Conservation (phyloP, 345 rosid species). For the Odontarrhena argentea region DNA sequence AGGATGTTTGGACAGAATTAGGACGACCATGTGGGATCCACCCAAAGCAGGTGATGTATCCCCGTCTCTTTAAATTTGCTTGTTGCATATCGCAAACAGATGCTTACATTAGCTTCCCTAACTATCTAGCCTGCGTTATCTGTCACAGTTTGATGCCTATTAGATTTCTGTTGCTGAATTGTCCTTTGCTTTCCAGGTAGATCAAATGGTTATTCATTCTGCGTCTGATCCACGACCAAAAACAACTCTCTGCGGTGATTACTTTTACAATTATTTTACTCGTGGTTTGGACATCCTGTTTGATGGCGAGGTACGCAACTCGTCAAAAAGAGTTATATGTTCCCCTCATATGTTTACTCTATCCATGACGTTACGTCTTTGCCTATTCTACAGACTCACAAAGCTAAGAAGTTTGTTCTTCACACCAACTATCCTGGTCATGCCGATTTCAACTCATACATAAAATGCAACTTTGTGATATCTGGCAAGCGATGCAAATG, state of each 20-base stretch:
- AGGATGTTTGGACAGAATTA: slow-evolving; percentile 98
- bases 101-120: slow-evolving; percentile 26
- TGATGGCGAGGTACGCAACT: slow-evolving; percentile 79
- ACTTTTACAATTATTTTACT: slow-evolving; percentile 91
- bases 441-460: slow-evolving; percentile 94
- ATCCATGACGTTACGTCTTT: slow-evolving; percentile 1
- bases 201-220: slow-evolving; percentile 98
- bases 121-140: slow-evolving; percentile 10
- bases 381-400: slow-evolving; percentile 70
- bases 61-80: slow-evolving; percentile 13
- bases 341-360: slow-evolving; percentile 19
- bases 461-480: slow-evolving; percentile 87
- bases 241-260: slow-evolving; percentile 88
- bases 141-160: slow-evolving; percentile 15
- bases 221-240: slow-evolving; percentile 84
- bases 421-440: slow-evolving; percentile 98
- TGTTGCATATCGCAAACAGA: slow-evolving; percentile 10
- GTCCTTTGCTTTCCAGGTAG: slow-evolving; percentile 59
- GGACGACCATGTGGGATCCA: slow-evolving; percentile 98
- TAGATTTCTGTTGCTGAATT: slow-evolving; percentile 24
- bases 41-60: slow-evolving; percentile 77
- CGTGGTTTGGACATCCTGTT: slow-evolving; percentile 96
- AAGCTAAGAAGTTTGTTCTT: slow-evolving; percentile 87
- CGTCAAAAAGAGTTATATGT: slow-evolving; percentile 21
- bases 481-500: slow-evolving; percentile 50